Percentiles rank a stretch among this genome's conserved stretches.
Evolutionary conservation across 2,329 filamentous ascomycete genomes (phyloP).

Genomic region (Calycina marina): DNA sequence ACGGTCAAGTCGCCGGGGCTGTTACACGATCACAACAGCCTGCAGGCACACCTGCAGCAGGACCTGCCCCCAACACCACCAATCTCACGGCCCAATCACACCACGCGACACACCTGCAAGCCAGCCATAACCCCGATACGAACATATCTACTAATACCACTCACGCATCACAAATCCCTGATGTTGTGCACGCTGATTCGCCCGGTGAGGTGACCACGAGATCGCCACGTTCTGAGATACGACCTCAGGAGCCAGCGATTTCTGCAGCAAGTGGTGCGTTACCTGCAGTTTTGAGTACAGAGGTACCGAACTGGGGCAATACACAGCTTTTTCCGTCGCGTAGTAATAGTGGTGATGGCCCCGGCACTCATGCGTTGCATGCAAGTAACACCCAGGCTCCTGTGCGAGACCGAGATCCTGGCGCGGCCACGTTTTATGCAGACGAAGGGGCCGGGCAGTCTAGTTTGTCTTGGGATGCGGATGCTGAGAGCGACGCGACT

Average conservation of each 20-base stretch:
- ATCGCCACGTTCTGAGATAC: too few species aligned
- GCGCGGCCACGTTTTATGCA: not conserved
- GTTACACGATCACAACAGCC: conserved; percentile 9
- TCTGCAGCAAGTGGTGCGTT: too few species aligned
- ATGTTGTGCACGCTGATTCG: too few species aligned
- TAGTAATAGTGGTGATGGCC: conserved; percentile 5
- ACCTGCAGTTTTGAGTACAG: too few species aligned
- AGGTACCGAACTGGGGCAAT: conserved; percentile 14
- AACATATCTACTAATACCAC: too few species aligned
- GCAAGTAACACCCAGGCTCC: not conserved
- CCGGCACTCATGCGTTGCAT: too few species aligned
- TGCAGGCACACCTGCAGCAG: conserved; percentile 10
- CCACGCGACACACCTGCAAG: too few species aligned
- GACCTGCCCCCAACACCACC: conserved; percentile 16
- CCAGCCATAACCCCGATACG: too few species aligned
- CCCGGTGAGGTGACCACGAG: too few species aligned
- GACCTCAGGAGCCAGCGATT: too few species aligned
- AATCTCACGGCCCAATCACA: too few species aligned
- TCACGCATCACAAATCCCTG: too few species aligned
- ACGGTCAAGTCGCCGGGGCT: conserved; percentile 10
- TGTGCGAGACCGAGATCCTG: conserved; percentile 2
- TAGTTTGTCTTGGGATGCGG: conserved; percentile 5
- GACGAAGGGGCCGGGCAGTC: conserved; percentile 1
- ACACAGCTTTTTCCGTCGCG: conserved; percentile 15
- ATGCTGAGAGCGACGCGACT: conserved; percentile 8